Base-by-base conservation (phyloP, 108 stramenopile species). In the Nannochloropsis oceanica region DNA sequence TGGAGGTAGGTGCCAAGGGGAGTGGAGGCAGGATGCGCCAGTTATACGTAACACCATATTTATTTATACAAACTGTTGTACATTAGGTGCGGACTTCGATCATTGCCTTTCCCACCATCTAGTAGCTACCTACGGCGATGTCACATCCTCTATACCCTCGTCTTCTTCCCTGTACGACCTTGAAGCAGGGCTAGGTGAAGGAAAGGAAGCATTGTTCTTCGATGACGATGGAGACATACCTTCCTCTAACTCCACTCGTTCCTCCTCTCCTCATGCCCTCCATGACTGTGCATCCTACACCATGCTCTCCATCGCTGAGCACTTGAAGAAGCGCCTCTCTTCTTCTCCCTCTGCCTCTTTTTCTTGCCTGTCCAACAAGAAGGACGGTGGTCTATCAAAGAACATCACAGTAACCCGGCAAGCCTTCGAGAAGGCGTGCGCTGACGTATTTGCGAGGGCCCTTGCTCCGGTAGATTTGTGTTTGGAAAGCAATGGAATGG, bases 401-500 rank as follows among this genome's bases (percentile, higher is more conserved):
- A 84, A 84, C 1, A 79, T 98, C 44, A 85, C 86, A 0, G 80
- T 96, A 25, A 93, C 94, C 22, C 88, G 90, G 42, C 86, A 90
- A 25, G 93, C 94, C n/a, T 98, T 93, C 90, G 93, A 96, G 80
- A 26, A 27, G 14, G 93, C 91, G 0, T 93, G 92, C 22, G 82
- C 84, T 43, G 86, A 92, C 10, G 84, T 99, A 24, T 96, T 95
- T 80, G 85, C 93, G 73, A 93, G 96, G 0, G 93, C 95, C 25
- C 26, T 96, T 25, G 27, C 89, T 13, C 95, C 96, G 44, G 92
- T 96, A 43, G 87, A 89, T 79, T 89, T 93, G 34, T 84, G 96
- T 43, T 90, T 97, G 7, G 84, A 93, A n/a, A 93, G 25, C 84
- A 20, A 20, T 25, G 91, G 92, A n/a, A 85, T 97, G 25, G 46